Evolutionary conservation across 768 basidiomycete genomes (phyloP), one percentile per base, ranked within the genome.

Genomic region (Rhizopogon salebrosus): DNA sequence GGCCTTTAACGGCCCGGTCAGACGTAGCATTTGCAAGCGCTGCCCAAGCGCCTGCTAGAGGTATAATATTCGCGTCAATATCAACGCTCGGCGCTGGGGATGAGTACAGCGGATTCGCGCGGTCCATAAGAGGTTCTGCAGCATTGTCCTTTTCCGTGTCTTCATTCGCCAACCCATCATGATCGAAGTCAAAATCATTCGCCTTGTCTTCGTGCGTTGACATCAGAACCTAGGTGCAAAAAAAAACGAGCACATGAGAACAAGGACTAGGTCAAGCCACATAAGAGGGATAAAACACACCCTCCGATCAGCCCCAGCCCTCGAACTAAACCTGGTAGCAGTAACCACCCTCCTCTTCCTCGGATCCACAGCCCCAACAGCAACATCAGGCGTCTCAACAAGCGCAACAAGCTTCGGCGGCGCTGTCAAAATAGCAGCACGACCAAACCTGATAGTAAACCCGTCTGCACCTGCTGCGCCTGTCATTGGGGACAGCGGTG

Each of bases 311-410:
- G 93, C 90, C 2, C 92, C 92, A 6, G 79, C 72, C 52, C 93
- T 75, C 22, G 88, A 85, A 64, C 91, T 92, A 64, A 94, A 95
- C 55, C 92, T 73, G 16, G 92, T 95, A 6, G 89, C 88, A 50
- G 90, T 92, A 14, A 92, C 86, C 1, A 94, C 89, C 43, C 92
- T 73, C 59, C 87, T 75, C 76, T 93, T 91, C 66, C 78, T 74
- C 16, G 89, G 83, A 66, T 95, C 92, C 8, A 93, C 88, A 22
- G 92, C 89, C 8, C 92, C 92, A 35, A 92, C 82, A n/a, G 84
- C 91, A 8, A 92, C 85, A 64, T 93, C 92, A 0, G 91, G 89
- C 9, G 90, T 92, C 66, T 89, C 89, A 16, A 94, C 85, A 27
- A 93, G 72, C 4, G 86, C 89, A 16, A 94, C 79, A 26, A 94